Evolutionary conservation across 2,329 filamentous ascomycete genomes (phyloP), one percentile per base, ranked within the genome.

Genomic region (Ustulina deusta): DNA sequence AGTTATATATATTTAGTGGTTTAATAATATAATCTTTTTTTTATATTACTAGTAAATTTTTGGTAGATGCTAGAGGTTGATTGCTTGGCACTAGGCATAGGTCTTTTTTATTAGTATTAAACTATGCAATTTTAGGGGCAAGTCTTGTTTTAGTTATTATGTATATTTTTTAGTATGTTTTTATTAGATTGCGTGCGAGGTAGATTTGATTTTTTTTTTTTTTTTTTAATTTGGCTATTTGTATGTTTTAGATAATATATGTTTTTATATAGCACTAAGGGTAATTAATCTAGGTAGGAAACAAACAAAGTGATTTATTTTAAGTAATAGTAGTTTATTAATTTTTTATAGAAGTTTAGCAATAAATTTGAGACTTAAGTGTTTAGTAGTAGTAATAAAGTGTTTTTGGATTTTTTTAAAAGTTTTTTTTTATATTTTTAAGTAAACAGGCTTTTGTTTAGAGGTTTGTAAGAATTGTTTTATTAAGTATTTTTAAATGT

Each of bases 241-340:
- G 70, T 88, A 89, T 10, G 94, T 94, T 76, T 93, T 87, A 0
- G 86, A 84, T 59, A 97, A 87, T 0, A 90, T 86, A 25, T 90
- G 79, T 1, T 95, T 95, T 40, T 89, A 90, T 0, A 95, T 98
- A 0, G 89, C 92, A 0, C 88, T 93, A 0, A 98, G 85, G 0
- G 94, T 94, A 74, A 98, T 97, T 2, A 94, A 97, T 7, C 95
- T 95, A 0, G 94, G 94, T 86, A 97, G 90, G 84, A 97, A 98
- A 82, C 95, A 97, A 36, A 97, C 94, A 2, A 97, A 86, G 76
- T 98, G 95, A 77, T 97, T 95, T 93, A 98, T 97, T 80, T 98
- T 98, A 22, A 94, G 91, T 13, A 87, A 89, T 25, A 97, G 78
- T 0, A 82, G 75, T 7, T 84, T 83, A n/a, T 85, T 78, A 3